Evolutionary conservation across 805 yeast genomes (phyloP).

Genomic region (Starmerella apis): DNA sequence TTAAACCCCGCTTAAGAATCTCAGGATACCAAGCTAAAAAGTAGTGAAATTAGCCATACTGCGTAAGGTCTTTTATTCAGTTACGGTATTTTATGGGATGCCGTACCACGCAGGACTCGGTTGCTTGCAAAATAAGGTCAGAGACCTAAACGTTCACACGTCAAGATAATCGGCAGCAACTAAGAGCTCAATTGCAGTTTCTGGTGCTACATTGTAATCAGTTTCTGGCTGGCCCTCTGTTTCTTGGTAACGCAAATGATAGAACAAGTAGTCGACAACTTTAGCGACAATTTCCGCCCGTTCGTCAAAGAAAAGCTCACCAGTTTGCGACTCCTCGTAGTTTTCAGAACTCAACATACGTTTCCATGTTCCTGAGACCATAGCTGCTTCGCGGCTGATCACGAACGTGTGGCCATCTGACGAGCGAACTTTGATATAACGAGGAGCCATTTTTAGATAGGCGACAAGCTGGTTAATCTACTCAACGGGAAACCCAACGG

Average conservation of each 20-base stretch:
- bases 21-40: too few species aligned
- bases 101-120: too few species aligned
- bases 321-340: conserved; percentile 52
- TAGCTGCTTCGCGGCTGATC: conserved; percentile 63
- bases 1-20: too few species aligned
- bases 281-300: conserved; percentile 64
- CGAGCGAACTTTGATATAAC: conserved; percentile 57
- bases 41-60: too few species aligned
- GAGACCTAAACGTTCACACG: conserved; percentile 5
- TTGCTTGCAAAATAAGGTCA: too few species aligned
- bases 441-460: conserved; percentile 22
- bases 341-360: conserved; percentile 41
- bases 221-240: conserved; percentile 26
- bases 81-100: too few species aligned
- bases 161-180: conserved; percentile 90
- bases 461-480: neutral
- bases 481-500: neutral
- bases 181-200: conserved; percentile 78
- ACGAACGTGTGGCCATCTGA: conserved; percentile 57
- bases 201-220: conserved; percentile 81
- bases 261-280: conserved; percentile 75
- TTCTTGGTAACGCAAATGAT: conserved; percentile 52
- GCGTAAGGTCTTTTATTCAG: too few species aligned
- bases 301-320: conserved; percentile 45
- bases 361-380: conserved; percentile 53